Base-by-base conservation (phyloP, 108 stramenopile genomes). In the Cyclotella baltica region DNA sequence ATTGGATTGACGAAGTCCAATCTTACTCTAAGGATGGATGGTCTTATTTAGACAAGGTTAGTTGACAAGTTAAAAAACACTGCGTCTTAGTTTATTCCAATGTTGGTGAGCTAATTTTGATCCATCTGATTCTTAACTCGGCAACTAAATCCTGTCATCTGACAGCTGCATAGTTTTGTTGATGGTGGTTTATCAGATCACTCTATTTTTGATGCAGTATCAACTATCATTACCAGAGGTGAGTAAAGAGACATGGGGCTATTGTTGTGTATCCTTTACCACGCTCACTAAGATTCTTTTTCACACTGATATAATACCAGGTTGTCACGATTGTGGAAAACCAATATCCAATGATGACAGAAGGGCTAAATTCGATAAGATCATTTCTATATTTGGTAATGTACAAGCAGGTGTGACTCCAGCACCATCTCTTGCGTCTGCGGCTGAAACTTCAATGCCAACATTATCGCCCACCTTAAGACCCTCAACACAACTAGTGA, bases 1-100 rank as follows among this genome's bases (percentile, higher is more conserved):
- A 75, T 50, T 83, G 83, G 83, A 51, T 73, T 34, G 40, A 73
- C 34, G 62, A 78, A 19, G 67, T 83, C 3, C 83, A 83, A 50
- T 35, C 73, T 19, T 83, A 78, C 59, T 68, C 74, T 20, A 62
- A 51, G 52, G 38, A 75, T 38, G 77, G 73, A 34, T 83, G 77
- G 77, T 75, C 67, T 0, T 83, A 67, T 46, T 67, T 83, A 9
- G 77, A 67, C n/a, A 33, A 58, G 51, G 51, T 52, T 13, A 52
- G 10, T 52, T n/a, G 51, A 20, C n/a, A n/a, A n/a, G n/a, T n/a
- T n/a, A n/a, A n/a, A n/a, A n/a, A n/a, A n/a, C n/a, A n/a, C n/a
- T n/a, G n/a, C n/a, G n/a, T n/a, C n/a, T n/a, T n/a, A n/a, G n/a
- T n/a, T n/a, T n/a, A n/a, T n/a, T n/a, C n/a, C n/a, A n/a, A n/a